Percentiles rank a stretch among this genome's conserved stretches.
These are phyloP conservation scores for Rhodofomes roseus DNA, from an alignment of 1,284 basidiomycete species.

Conservation along the genomic window DNA sequence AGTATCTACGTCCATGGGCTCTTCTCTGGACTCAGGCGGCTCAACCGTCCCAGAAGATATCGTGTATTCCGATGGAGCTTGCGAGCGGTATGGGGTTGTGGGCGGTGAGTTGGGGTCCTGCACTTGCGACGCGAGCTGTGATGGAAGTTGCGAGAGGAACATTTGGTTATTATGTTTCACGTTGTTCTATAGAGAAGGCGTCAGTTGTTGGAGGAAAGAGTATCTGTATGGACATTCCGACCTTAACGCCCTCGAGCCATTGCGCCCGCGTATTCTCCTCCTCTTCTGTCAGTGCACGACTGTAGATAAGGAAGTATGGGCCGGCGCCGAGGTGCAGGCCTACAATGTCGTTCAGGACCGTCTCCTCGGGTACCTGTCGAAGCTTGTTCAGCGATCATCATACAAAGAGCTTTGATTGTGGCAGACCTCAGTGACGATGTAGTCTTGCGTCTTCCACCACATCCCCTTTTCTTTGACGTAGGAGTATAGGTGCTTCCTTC, in stretches of 20 bases:
- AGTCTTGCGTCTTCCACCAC: conserved; percentile 82
- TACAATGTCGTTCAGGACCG: conserved; percentile 59
- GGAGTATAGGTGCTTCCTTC: conserved; percentile 69
- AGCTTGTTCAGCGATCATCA: background rate
- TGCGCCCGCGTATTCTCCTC: conserved; percentile 24
- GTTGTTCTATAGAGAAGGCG: conserved; percentile 16
- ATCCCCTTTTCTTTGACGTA: conserved; percentile 60
- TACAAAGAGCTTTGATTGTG: background rate
- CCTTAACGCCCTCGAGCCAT: conserved; percentile 42
- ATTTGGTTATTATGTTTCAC: conserved; percentile 31
- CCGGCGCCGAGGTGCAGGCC: conserved; percentile 72
- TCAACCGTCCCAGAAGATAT: conserved; percentile 19
- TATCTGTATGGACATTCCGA: conserved; percentile 6
- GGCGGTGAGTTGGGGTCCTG: conserved; percentile 28
- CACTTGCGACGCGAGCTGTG: conserved; percentile 18
- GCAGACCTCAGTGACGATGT: conserved; percentile 57
- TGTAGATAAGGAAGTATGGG: conserved; percentile 72
- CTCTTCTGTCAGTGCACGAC: conserved; percentile 42
- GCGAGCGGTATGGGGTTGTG: conserved; percentile 16
- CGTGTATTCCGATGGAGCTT: conserved; percentile 19
- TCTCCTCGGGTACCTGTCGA: conserved; percentile 34
- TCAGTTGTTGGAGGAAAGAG: background rate
- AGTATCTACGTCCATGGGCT: conserved; percentile 17
- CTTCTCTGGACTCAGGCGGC: conserved; percentile 18
- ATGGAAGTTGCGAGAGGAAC: conserved; percentile 25